Percentiles rank a stretch among this genome's conserved stretches.
Evolutionary conservation across 805 yeast genomes (phyloP).

Genomic region (Isabelozyma rhagii): DNA sequence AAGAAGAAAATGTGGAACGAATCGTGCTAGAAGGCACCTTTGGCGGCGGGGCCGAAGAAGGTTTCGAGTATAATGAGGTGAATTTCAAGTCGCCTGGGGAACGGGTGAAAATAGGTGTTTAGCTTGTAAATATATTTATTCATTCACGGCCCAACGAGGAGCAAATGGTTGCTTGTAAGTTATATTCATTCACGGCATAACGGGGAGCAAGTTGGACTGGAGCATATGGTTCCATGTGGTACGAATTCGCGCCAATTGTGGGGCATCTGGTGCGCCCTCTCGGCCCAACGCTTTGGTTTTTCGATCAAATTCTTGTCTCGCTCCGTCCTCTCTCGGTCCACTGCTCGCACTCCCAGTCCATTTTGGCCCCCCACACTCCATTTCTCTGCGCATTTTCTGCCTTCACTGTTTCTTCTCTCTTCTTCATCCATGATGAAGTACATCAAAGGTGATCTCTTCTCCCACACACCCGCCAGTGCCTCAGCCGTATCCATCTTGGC

Average conservation of each 20-base stretch:
- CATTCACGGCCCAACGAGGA: no score
- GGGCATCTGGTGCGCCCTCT: no score
- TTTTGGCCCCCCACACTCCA: background rate
- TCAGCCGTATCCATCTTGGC: slow-evolving; percentile 45
- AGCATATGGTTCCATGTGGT: no score
- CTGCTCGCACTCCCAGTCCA: background rate
- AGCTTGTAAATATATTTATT: background rate
- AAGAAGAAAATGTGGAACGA: background rate
- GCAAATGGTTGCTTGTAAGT: background rate
- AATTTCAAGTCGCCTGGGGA: slow-evolving; percentile 30
- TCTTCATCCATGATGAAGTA: slow-evolving; percentile 36
- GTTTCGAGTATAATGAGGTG: slow-evolving; percentile 22
- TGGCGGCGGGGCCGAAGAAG: slow-evolving; percentile 33
- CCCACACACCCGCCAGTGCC: slow-evolving; percentile 24
- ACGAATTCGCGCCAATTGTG: no score
- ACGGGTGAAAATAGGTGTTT: background rate
- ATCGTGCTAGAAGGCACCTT: slow-evolving; percentile 14
- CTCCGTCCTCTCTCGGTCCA: background rate
- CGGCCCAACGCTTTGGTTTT: no score
- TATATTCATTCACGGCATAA: no score
- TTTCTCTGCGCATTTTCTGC: background rate
- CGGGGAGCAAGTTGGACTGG: no score
- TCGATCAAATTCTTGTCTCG: background rate
- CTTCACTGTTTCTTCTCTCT: background rate
- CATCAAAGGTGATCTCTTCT: slow-evolving; percentile 57